phyloP scores from a whole-genome alignment of 768 basidiomycete species.

The Pleurotus sapidus region DNA sequence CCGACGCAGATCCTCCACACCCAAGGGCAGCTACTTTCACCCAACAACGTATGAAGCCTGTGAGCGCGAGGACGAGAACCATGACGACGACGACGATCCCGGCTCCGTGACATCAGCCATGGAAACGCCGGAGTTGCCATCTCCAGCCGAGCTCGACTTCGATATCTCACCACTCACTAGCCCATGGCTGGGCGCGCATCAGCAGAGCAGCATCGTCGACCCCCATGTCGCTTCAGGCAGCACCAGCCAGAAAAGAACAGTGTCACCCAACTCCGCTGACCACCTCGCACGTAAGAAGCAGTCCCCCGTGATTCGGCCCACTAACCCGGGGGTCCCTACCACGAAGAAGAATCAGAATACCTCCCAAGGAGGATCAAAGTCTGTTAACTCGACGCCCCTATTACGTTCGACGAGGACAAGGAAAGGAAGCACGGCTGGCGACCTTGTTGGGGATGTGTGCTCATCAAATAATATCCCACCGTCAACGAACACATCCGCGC shows the following conservation, averaged over 20 bases:
- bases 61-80: constrained; percentile 23
- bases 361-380: constrained; percentile 33
- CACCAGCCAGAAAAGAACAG: constrained; percentile 42
- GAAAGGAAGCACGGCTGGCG: constrained; percentile 38
- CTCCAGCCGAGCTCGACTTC: constrained; percentile 56
- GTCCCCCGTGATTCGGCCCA: constrained; percentile 44
- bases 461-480: constrained; percentile 1
- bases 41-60: constrained; percentile 46
- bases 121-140: constrained; percentile 23
- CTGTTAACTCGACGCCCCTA: constrained; percentile 59
- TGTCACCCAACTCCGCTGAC: constrained; percentile 59
- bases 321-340: constrained; percentile 20
- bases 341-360: constrained; percentile 25
- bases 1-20: not conserved
- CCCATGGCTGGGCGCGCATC: constrained; percentile 72
- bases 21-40: constrained; percentile 50
- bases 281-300: constrained; percentile 49
- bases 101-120: constrained; percentile 12
- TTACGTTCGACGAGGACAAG: constrained; percentile 43
- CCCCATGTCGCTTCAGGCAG: constrained; percentile 17
- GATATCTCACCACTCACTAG: constrained; percentile 81
- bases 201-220: constrained; percentile 21
- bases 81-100: constrained; percentile 3
- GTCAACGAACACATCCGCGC: constrained; percentile 18
- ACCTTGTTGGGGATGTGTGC: constrained; percentile 36